These are phyloP conservation scores for Yamadazyma olivae DNA, from an alignment of 805 yeast genomes.

Conservation along the genomic window DNA sequence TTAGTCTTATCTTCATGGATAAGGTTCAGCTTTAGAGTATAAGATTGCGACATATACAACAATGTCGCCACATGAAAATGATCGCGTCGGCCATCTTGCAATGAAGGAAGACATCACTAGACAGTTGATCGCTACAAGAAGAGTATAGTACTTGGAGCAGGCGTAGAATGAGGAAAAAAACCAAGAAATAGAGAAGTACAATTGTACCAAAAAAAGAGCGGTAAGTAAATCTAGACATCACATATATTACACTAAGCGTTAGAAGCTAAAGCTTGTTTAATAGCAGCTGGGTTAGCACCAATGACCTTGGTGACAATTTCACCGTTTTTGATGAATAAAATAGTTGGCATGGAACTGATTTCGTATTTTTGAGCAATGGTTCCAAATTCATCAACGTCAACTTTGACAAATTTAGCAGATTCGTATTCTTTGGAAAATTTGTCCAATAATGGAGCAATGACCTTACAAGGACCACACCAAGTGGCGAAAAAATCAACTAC, in stretches of 20 bases:
- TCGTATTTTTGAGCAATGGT: constrained; percentile 69
- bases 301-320: constrained; percentile 72
- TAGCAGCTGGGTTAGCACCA: constrained; percentile 87
- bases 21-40: too few species aligned
- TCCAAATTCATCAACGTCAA: constrained; percentile 85
- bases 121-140: too few species aligned
- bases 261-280: constrained; percentile 63
- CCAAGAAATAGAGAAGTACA: too few species aligned
- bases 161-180: too few species aligned
- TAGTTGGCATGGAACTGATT: constrained; percentile 57
- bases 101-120: too few species aligned
- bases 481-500: constrained; percentile 95
- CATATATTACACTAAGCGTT: constrained; percentile 34
- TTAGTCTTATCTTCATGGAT: too few species aligned
- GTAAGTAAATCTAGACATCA: background rate
- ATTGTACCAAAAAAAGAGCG: too few species aligned
- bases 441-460: constrained; percentile 91
- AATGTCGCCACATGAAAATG: too few species aligned
- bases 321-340: constrained; percentile 79
- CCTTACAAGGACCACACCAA: constrained; percentile 99
- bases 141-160: too few species aligned
- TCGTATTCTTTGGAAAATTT: constrained; percentile 69
- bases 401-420: constrained; percentile 74
- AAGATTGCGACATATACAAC: too few species aligned
- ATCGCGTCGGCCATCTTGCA: too few species aligned